Conservation (phyloP, 2,329 filamentous ascomycete species). For the Scedosporium minutisporum region DNA sequence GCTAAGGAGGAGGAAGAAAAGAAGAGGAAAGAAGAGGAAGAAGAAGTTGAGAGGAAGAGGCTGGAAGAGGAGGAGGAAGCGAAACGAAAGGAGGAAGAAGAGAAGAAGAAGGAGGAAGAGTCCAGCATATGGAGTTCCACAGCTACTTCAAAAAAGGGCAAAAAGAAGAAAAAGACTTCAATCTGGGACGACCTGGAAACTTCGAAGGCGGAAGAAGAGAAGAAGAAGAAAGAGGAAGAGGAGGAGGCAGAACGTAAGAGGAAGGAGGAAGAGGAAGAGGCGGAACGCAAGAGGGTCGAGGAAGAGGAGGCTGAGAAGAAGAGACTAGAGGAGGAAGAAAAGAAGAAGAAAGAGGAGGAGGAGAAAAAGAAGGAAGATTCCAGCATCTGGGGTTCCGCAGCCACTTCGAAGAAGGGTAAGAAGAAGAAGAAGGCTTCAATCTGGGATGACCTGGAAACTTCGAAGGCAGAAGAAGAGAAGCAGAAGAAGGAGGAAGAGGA, state of each 20-base stretch:
- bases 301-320: neutral
- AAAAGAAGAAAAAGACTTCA: slow-evolving; percentile 11
- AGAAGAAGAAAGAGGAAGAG: neutral
- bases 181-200: slow-evolving; percentile 3
- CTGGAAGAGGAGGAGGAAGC: neutral
- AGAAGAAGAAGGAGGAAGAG: slow-evolving; percentile 9
- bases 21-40: too few species aligned
- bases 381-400: slow-evolving; percentile 14
- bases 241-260: slow-evolving; percentile 4
- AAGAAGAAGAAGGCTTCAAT: slow-evolving; percentile 6
- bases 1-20: neutral
- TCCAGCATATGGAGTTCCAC: slow-evolving; percentile 14
- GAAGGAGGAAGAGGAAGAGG: neutral
- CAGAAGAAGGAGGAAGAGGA: too few species aligned
- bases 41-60: too few species aligned
- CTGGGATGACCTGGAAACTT: slow-evolving; percentile 4
- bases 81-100: neutral
- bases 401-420: slow-evolving; percentile 20
- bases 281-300: neutral
- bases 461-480: too few species aligned
- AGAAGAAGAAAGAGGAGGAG: too few species aligned
- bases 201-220: neutral
- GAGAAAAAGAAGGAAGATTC: slow-evolving; percentile 6
- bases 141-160: slow-evolving; percentile 17
- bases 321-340: too few species aligned